A percentile compares a stretch with the other conserved stretches of the same genome.
These are phyloP conservation scores for Phytophthora fragariaefolia DNA, from an alignment of 352 stramenopile species.

Conservation along the genomic window DNA sequence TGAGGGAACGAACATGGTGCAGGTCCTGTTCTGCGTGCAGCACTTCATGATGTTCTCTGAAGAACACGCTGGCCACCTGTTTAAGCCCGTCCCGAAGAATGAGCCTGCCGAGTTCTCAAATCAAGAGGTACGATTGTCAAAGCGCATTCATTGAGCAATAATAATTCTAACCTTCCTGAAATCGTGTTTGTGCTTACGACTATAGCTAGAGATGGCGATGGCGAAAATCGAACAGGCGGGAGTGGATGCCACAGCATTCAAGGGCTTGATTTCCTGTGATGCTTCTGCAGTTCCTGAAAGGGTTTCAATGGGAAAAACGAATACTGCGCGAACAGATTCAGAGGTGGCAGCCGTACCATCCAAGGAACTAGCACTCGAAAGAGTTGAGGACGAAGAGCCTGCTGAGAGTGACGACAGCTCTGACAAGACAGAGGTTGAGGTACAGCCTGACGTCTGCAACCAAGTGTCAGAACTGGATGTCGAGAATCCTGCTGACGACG, in stretches of 20 bases:
- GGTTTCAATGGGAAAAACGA: conserved; percentile 17
- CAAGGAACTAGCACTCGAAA: conserved; percentile 16
- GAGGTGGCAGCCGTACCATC: neutral
- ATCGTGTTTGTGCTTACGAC: neutral
- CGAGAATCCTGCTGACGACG: conserved; percentile 35
- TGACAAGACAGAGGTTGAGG: conserved; percentile 13
- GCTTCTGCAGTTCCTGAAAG: conserved; percentile 11
- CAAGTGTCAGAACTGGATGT: conserved; percentile 31
- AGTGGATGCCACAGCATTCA: conserved; percentile 55
- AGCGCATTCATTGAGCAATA: too few species aligned
- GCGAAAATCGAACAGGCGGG: conserved; percentile 73
- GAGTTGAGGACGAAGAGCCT: conserved; percentile 22
- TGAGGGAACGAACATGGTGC: conserved; percentile 87
- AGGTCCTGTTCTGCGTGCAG: conserved; percentile 81
- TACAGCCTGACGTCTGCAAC: conserved; percentile 38
- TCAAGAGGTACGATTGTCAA: conserved; percentile 62
- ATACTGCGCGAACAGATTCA: conserved; percentile 9
- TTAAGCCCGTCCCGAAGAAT: conserved; percentile 53
- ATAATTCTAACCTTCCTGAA: too few species aligned
- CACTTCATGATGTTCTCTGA: conserved; percentile 78
- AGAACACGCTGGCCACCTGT: conserved; percentile 48
- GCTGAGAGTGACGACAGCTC: conserved; percentile 13
- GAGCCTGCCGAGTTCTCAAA: conserved; percentile 60
- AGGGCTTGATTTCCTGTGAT: conserved; percentile 40
- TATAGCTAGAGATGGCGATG: conserved; percentile 69